Conservation (phyloP, 2,329 filamentous ascomycete species). For the Fusarium sp. region DNA sequence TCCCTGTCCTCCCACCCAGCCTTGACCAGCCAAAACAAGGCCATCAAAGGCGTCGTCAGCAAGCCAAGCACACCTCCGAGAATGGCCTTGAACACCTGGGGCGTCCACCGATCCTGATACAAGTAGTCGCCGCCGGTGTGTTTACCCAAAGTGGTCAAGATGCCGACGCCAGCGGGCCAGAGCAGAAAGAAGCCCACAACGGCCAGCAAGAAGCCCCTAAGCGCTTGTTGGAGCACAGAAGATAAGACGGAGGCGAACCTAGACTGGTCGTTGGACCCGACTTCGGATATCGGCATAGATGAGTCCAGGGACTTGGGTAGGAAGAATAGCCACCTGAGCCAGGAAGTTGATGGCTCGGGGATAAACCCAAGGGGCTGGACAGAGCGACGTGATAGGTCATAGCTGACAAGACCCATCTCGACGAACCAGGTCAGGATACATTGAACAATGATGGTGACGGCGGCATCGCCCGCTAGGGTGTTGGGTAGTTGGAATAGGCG, state of each 20-base stretch:
- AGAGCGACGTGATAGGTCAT: slow-evolving; percentile 61
- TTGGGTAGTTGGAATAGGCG: slow-evolving; percentile 66
- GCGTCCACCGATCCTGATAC: slow-evolving; percentile 61
- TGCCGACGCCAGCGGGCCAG: slow-evolving; percentile 61
- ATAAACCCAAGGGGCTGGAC: slow-evolving; percentile 65
- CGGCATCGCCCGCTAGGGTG: slow-evolving; percentile 65
- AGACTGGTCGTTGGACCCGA: slow-evolving; percentile 10
- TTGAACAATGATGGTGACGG: slow-evolving; percentile 67
- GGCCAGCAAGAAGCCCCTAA: slow-evolving; percentile 49
- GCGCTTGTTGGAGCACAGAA: slow-evolving; percentile 49
- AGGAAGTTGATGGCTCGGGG: slow-evolving; percentile 52
- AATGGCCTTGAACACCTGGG: slow-evolving; percentile 66
- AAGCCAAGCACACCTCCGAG: slow-evolving; percentile 64
- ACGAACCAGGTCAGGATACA: slow-evolving; percentile 67
- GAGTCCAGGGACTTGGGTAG: slow-evolving; percentile 11
- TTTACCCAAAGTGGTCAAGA: slow-evolving; percentile 58
- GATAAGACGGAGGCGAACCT: background rate
- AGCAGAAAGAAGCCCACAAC: slow-evolving; percentile 60
- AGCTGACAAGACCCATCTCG: slow-evolving; percentile 64
- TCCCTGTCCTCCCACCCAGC: slow-evolving; percentile 60
- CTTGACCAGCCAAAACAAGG: slow-evolving; percentile 65
- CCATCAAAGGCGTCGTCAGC: slow-evolving; percentile 64
- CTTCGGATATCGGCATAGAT: background rate
- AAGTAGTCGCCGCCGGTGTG: slow-evolving; percentile 60
- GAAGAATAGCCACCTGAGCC: slow-evolving; percentile 58